Percentiles rank a stretch among this genome's conserved stretches.
These are phyloP conservation scores for Hamamelis virginiana DNA, from an alignment of 164 flowering plant genomes.

Conservation along the genomic window DNA sequence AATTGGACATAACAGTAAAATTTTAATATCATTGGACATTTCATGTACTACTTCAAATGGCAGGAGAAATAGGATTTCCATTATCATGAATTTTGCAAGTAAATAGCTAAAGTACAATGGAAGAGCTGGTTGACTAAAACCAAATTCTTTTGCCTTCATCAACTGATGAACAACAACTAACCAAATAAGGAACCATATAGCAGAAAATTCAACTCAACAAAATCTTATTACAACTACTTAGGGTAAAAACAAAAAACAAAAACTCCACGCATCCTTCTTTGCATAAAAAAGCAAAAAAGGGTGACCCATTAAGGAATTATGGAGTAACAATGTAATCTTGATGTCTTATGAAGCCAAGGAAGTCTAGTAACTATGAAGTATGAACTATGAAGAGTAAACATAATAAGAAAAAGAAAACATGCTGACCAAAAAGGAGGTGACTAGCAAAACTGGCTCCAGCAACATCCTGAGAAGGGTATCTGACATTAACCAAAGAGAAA, in stretches of 20 bases:
- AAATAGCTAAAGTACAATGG: no score
- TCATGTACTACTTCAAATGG: background rate
- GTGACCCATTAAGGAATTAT: background rate
- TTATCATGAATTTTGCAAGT: background rate
- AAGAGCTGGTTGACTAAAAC: no score
- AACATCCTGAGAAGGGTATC: conserved; percentile 33
- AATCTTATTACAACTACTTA: background rate
- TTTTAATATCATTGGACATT: background rate
- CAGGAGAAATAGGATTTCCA: conserved; percentile 9
- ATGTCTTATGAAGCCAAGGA: background rate
- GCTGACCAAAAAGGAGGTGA: conserved; percentile 26
- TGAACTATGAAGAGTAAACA: background rate
- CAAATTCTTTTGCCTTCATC: no score
- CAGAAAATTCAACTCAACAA: background rate
- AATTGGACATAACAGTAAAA: conserved; percentile 16
- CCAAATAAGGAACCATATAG: background rate
- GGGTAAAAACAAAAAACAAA: no score
- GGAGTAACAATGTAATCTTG: background rate
- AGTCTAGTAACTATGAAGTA: background rate
- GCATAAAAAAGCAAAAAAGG: background rate
- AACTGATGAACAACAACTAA: background rate
- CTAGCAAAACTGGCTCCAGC: conserved; percentile 29
- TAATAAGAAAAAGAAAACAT: background rate
- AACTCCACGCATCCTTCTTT: background rate
- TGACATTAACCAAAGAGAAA: conserved; percentile 17